Evolutionary conservation across 2,329 filamentous ascomycete species (phyloP), one percentile per base, ranked within the genome.

Genomic region (Penicillium corylophilum): DNA sequence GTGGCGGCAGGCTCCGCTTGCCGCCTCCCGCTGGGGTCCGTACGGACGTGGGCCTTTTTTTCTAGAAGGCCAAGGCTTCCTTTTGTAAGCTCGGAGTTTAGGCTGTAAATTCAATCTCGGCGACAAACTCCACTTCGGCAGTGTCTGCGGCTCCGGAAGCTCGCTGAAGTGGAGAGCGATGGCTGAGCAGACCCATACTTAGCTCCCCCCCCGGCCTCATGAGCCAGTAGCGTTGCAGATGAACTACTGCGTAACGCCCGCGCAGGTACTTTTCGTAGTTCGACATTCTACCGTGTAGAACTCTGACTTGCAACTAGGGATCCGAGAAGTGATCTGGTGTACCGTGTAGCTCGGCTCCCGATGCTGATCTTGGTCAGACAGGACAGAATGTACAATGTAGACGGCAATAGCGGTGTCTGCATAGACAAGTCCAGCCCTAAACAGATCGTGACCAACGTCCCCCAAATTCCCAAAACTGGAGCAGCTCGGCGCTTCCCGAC

Each of bases 111-210:
- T 16, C n/a, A 6, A 29, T 26, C 44, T 38, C 16, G 28, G 31
- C 44, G 36, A 26, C 40, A 38, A 29, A 20, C 44, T 53, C 53
- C 57, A 62, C 58, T 57, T 63, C 61, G 61, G 61, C 61, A 57
- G 47, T 51, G 33, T 57, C 61, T 63, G 61, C 57, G 61, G 61
- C 61, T 63, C 61, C 59, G 52, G 61, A 33, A 63, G 59, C 59
- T 63, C 54, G 41, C 53, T 57, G 51, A 23, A 50, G 60, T 63
- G 59, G 61, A 56, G 44, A 16, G 16, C n/a, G 7, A 35, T 44
- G 39, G 40, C 39, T 48, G 54, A 35, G 36, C 16, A 4, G 13
- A 39, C 40, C 53, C 54, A 36, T 59, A 46, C 41, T 46, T 29
- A 13, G 29, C 38, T 26, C 40, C 48, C 44, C 44, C 57, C 59